Evolutionary conservation across 108 stramenopile genomes (phyloP), one percentile per base, ranked within the genome.

Genomic region (Mediolabrus comicus): DNA sequence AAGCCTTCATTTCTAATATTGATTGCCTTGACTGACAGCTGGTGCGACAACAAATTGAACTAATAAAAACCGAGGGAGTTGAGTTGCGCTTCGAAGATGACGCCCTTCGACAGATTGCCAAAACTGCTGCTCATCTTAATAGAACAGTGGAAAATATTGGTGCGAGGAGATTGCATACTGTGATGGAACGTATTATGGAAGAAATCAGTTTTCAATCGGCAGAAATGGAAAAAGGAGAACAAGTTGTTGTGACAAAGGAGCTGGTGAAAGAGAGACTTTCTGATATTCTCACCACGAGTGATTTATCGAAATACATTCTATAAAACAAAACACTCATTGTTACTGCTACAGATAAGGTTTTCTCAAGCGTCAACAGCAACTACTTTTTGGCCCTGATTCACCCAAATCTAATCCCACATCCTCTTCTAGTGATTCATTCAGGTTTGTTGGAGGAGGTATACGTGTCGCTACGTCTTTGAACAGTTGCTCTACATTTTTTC

Each of bases 131-230:
- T 3, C 74, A 80, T 70, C 80, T 97, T 53, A 99, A 99, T 90
- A 93, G 91, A 70, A 95, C 93, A 0, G 96, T 99, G 4, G 99
- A 99, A 80, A 99, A 99, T 81, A 98, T 99, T 76, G 99, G 99
- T 26, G 98, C 99, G 12, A 72, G 99, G 29, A 82, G 99, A 61
- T 82, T 99, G 56, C 97, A 98, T 80, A 98, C 99, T 10, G 95
- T 98, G 16, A 86, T 99, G 69, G 99, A 99, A 77, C 87, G 98
- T 12, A 94, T 99, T 43, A 91, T 99, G 82, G 98, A 99, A 75
- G 91, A 94, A 53, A 91, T 99, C 33, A 94, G 92, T 71, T 99
- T 98, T 77, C 86, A 97, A 34, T 92, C 98, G 3, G 83, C 97
- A 41, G 98, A 98, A 74, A 84, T 81, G 80, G 87, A 86, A 32